phyloP scores from a whole-genome alignment of 1,139 yeast species.

The Blastobotrys buckinghamii region DNA sequence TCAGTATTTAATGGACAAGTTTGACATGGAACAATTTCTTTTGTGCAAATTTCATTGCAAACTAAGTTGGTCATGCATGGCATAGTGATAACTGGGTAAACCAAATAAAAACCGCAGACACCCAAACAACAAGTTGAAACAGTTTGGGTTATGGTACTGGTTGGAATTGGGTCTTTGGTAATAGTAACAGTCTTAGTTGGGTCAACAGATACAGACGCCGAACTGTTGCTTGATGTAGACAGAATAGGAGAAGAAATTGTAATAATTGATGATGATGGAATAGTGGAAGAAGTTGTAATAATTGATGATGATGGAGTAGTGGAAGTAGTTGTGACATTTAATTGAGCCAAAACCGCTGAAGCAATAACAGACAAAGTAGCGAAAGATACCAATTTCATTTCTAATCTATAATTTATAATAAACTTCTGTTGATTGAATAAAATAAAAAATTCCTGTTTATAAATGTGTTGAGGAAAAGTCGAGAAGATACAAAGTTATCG shows the following conservation, averaged over 20 bases:
- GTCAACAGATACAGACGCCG: no score
- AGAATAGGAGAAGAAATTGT: neutral
- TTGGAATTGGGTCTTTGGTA: slow-evolving; percentile 1
- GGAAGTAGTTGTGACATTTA: no score
- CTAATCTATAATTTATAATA: no score
- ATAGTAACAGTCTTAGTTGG: slow-evolving; percentile 8
- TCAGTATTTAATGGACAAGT: slow-evolving; percentile 15
- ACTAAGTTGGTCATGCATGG: slow-evolving; percentile 23
- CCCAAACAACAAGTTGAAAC: slow-evolving; percentile 26
- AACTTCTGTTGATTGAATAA: no score
- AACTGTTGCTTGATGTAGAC: no score
- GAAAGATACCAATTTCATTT: no score
- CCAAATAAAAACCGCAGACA: slow-evolving; percentile 23
- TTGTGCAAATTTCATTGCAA: slow-evolving; percentile 16
- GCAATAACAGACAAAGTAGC: no score
- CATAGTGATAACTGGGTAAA: slow-evolving; percentile 20
- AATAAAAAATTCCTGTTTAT: no score
- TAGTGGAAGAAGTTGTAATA: neutral
- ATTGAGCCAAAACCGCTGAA: no score
- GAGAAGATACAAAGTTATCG: no score
- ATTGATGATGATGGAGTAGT: neutral
- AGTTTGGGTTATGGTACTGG: slow-evolving; percentile 21
- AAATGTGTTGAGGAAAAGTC: no score
- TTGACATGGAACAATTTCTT: slow-evolving; percentile 17
- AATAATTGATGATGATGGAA: neutral